Percentiles rank a stretch among this genome's conserved stretches.
phyloP scores from a whole-genome alignment of 352 stramenopile genomes.

The Pythium monospermum region DNA sequence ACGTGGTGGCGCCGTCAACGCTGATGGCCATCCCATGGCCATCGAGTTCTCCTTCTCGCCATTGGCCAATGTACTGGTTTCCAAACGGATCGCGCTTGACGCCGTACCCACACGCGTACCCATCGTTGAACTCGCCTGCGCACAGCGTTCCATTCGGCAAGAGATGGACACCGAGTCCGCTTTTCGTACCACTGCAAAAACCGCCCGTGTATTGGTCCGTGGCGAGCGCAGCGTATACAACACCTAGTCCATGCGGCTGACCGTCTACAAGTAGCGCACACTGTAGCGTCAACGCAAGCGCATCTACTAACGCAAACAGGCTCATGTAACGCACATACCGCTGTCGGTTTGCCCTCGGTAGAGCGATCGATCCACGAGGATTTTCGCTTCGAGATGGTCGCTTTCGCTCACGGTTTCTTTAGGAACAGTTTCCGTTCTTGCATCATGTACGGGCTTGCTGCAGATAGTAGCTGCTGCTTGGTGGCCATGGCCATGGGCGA shows the following conservation, averaged over 20 bases:
- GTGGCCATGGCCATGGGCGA: too few relatives aligned
- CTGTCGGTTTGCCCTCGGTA: neutral
- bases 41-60: conserved; percentile 30
- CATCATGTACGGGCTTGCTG: too few relatives aligned
- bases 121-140: conserved; percentile 29
- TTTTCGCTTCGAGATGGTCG: too few relatives aligned
- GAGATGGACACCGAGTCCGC: conserved; percentile 38
- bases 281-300: too few relatives aligned
- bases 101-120: conserved; percentile 29
- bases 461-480: too few relatives aligned
- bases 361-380: neutral
- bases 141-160: conserved; percentile 35
- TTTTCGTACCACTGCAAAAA: conserved; percentile 27
- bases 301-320: too few relatives aligned
- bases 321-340: neutral
- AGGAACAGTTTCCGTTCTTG: too few relatives aligned
- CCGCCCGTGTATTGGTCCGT: conserved; percentile 30
- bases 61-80: conserved; percentile 39
- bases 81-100: conserved; percentile 40
- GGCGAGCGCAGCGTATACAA: conserved; percentile 32
- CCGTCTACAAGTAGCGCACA: conserved; percentile 23
- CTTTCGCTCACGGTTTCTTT: too few relatives aligned
- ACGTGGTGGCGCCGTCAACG: conserved; percentile 21
- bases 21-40: conserved; percentile 37
- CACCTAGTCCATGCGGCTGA: conserved; percentile 30